Percentiles rank a stretch among this genome's conserved stretches.
phyloP scores from a whole-genome alignment of 2,329 filamentous ascomycete species.

The Aspergillus neotritici region DNA sequence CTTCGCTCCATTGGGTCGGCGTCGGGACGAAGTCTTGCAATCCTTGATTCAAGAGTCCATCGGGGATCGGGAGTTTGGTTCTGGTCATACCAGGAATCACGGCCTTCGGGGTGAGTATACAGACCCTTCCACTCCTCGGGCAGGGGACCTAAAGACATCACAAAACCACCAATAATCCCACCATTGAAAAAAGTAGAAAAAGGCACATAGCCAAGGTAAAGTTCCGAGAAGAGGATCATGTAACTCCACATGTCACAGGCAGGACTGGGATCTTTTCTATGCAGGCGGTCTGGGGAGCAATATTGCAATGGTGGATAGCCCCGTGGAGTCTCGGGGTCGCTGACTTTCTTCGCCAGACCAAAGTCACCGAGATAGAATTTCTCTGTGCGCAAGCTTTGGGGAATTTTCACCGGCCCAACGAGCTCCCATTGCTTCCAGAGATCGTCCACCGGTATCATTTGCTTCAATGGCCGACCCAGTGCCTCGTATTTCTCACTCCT shows the following conservation, averaged over 20 bases:
- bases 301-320: conserved; percentile 4
- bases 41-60: conserved; percentile 6
- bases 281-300: conserved; percentile 25
- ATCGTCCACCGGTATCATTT: conserved; percentile 18
- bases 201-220: conserved; percentile 18
- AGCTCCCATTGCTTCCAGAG: conserved; percentile 24
- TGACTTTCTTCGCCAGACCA: conserved; percentile 21
- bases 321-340: conserved; percentile 1
- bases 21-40: conserved; percentile 15
- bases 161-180: conserved; percentile 17
- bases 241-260: conserved; percentile 31
- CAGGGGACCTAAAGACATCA: conserved; percentile 19
- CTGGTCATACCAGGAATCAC: conserved; percentile 28
- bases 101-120: conserved; percentile 9
- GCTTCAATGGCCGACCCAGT: conserved; percentile 22
- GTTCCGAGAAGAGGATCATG: conserved; percentile 23
- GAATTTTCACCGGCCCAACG: conserved; percentile 16
- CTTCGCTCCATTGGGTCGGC: conserved; percentile 17
- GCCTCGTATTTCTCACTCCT: conserved; percentile 22
- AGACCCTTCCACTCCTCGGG: conserved; percentile 22
- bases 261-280: conserved; percentile 19
- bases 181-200: conserved; percentile 13
- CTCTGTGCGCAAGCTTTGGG: conserved; percentile 18
- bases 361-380: conserved; percentile 28
- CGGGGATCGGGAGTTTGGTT: conserved; percentile 7